Conservation (phyloP, 2,329 filamentous ascomycete genomes). For the Colletotrichum sp. region DNA sequence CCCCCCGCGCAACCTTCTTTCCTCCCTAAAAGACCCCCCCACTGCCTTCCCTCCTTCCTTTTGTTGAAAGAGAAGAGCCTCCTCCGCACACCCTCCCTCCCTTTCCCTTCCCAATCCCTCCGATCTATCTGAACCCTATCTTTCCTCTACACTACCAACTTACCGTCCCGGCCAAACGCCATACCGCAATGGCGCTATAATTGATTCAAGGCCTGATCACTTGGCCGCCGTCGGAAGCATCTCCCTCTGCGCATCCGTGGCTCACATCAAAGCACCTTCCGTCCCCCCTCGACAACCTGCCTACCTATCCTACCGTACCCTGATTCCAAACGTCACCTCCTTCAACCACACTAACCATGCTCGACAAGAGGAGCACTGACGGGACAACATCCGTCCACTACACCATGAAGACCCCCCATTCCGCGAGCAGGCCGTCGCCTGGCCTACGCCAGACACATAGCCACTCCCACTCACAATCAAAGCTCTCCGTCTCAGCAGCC, state of each 20-base stretch:
- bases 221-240: constrained; percentile 17
- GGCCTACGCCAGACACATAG: constrained; percentile 35
- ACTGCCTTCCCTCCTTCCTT: constrained; percentile 11
- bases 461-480: constrained; percentile 44
- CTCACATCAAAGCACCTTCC: neutral
- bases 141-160: neutral
- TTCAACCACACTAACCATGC: constrained; percentile 29
- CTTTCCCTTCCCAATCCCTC: constrained; percentile 1
- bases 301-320: neutral
- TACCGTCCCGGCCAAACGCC: neutral
- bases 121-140: constrained; percentile 18
- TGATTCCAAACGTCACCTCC: neutral
- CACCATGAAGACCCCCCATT: constrained; percentile 49
- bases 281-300: neutral
- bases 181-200: constrained; percentile 17
- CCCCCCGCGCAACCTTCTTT: constrained; percentile 21
- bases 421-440: constrained; percentile 38
- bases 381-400: constrained; percentile 38
- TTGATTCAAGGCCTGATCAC: constrained; percentile 14
- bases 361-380: constrained; percentile 38
- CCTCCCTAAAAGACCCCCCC: constrained; percentile 17
- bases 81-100: constrained; percentile 17
- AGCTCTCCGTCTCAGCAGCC: constrained; percentile 34
- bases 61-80: constrained; percentile 9
- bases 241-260: constrained; percentile 8